phyloP scores from a whole-genome alignment of 176 grass and related monocot genomes.

The Eragrostis nindensis region DNA sequence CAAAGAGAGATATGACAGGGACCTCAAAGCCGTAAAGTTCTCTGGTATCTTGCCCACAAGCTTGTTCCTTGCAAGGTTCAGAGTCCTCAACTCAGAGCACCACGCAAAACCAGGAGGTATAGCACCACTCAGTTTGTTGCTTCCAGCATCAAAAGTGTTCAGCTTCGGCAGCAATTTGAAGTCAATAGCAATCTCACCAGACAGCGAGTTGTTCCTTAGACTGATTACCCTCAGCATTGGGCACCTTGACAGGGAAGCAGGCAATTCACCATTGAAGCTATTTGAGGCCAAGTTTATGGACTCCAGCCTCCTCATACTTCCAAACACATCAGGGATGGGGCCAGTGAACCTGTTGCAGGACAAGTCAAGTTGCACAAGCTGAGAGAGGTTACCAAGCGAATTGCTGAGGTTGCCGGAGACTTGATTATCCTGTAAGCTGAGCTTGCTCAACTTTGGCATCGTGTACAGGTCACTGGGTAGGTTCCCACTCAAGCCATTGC shows the following conservation, averaged over 20 bases:
- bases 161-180: slow-evolving; percentile 52
- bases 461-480: slow-evolving; percentile 71
- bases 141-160: slow-evolving; percentile 73
- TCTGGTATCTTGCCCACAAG: slow-evolving; percentile 66
- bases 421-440: slow-evolving; percentile 67
- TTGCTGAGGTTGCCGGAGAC: slow-evolving; percentile 51
- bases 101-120: slow-evolving; percentile 53
- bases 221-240: slow-evolving; percentile 58
- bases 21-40: slow-evolving; percentile 66
- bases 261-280: slow-evolving; percentile 57
- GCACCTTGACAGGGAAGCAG: slow-evolving; percentile 62
- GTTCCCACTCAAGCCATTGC: slow-evolving; percentile 59
- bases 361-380: slow-evolving; percentile 70
- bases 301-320: slow-evolving; percentile 58
- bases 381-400: slow-evolving; percentile 63
- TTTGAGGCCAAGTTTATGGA: slow-evolving; percentile 58
- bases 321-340: slow-evolving; percentile 77
- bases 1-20: slow-evolving; percentile 69
- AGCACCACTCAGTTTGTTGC: slow-evolving; percentile 59
- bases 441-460: slow-evolving; percentile 42
- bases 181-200: slow-evolving; percentile 51
- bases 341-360: slow-evolving; percentile 69
- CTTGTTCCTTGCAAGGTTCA: slow-evolving; percentile 86
- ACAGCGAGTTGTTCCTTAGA: slow-evolving; percentile 76
- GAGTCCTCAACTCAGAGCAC: slow-evolving; percentile 61